Evolutionary conservation across 75 land plant species (phyloP).

Genomic region (Isoetes taiwanensis): DNA sequence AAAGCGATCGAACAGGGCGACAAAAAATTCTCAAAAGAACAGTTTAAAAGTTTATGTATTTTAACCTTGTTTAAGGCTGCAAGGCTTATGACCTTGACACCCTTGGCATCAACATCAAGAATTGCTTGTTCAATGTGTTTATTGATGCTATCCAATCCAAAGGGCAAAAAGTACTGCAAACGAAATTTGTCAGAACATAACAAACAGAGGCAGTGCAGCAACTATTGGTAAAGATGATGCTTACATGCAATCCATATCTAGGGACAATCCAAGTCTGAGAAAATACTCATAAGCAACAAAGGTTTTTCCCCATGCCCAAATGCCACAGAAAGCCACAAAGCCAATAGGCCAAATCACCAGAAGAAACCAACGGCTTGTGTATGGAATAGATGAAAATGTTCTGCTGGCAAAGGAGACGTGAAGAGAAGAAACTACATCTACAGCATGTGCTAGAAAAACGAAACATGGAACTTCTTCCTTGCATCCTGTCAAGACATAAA

Average conservation of each 20-base stretch:
- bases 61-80: constrained; percentile 95
- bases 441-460: constrained; percentile 70
- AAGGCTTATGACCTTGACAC: constrained; percentile 86
- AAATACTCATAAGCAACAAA: constrained; percentile 41
- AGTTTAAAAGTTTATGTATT: too few relatives aligned
- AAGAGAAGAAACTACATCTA: constrained; percentile 43
- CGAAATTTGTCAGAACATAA: too few relatives aligned
- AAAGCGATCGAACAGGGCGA: too few relatives aligned
- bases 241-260: constrained; percentile 73
- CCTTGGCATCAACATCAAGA: constrained; percentile 59
- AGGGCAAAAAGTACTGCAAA: constrained; percentile 90
- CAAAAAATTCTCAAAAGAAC: too few relatives aligned
- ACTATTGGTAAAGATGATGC: too few relatives aligned
- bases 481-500: constrained; percentile 34
- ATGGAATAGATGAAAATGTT: constrained; percentile 33
- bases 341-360: constrained; percentile 29
- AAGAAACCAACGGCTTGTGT: constrained; percentile 15
- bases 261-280: constrained; percentile 71
- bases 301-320: constrained; percentile 52
- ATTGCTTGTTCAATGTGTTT: constrained; percentile 70
- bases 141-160: constrained; percentile 69
- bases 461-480: constrained; percentile 52
- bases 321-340: constrained; percentile 15
- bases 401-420: constrained; percentile 49
- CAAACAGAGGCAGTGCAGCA: too few relatives aligned